A percentile compares a stretch with the other conserved stretches of the same genome.
Evolutionary conservation across 352 stramenopile species (phyloP).

Genomic region (Phytophthora pluvialis): DNA sequence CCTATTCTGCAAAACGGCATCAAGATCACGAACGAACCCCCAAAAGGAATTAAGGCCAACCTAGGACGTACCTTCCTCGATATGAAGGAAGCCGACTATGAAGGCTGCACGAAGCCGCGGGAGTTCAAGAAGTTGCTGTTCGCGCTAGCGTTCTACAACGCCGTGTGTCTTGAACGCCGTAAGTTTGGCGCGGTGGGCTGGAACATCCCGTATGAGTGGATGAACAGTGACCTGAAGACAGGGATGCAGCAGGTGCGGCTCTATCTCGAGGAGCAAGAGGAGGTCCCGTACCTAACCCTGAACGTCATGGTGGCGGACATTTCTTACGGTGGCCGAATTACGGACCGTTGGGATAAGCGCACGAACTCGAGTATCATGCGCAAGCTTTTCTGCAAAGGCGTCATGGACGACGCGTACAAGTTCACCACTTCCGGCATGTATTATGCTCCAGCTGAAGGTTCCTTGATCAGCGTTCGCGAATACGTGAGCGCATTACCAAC

Average conservation of each 20-base stretch:
- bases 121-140: slow-evolving; percentile 94
- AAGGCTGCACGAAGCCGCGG: slow-evolving; percentile 84
- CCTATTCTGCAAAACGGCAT: slow-evolving; percentile 95
- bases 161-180: slow-evolving; percentile 92
- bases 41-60: slow-evolving; percentile 92
- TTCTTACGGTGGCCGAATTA: slow-evolving; percentile 95
- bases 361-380: slow-evolving; percentile 95
- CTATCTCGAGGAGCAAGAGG: slow-evolving; percentile 94
- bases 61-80: slow-evolving; percentile 93
- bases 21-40: slow-evolving; percentile 96
- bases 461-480: slow-evolving; percentile 64
- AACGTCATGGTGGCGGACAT: slow-evolving; percentile 96
- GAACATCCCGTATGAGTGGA: slow-evolving; percentile 97
- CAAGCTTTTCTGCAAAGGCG: slow-evolving; percentile 87
- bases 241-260: slow-evolving; percentile 92
- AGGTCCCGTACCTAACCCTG: slow-evolving; percentile 93
- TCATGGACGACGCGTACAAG: slow-evolving; percentile 90
- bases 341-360: slow-evolving; percentile 94
- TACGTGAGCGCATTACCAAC: slow-evolving; percentile 87
- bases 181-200: slow-evolving; percentile 96
- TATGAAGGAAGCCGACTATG: slow-evolving; percentile 92
- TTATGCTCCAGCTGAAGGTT: slow-evolving; percentile 76
- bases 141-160: slow-evolving; percentile 95
- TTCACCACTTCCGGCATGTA: slow-evolving; percentile 85
- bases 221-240: slow-evolving; percentile 96